Base-by-base conservation (phyloP, 2,329 filamentous ascomycete species). In the Ploettnerulaceae sp. region DNA sequence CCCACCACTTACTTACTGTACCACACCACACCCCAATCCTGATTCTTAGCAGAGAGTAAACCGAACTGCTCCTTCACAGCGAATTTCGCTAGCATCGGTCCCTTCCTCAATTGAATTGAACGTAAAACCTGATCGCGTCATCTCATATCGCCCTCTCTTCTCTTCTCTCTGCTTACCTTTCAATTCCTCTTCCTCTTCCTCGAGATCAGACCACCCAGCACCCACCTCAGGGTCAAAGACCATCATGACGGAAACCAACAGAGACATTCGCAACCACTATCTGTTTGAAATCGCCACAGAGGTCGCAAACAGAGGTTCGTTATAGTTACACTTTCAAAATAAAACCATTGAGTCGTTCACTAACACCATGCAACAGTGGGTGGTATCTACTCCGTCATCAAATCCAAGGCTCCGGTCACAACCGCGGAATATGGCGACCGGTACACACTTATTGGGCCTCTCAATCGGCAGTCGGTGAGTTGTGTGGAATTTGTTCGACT, bases 311-410 rank as follows among this genome's bases (percentile, higher is more conserved):
- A 82, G 93, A 77, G 88, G 88, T 91, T 76, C 58, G 74, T 67
- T 47, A 47, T n/a, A 8, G 7, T 8, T 8, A 9, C 26, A 29
- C 9, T n/a, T n/a, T n/a, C 47, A 44, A 21, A 48, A 41, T 51
- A 41, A 28, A 50, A 26, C 31, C 33, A 28, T 50, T 48, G 32
- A 20, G 34, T 21, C 18, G 14, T 35, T n/a, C 6, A 43, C 52
- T 60, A 35, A 58, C 39, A 2, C 20, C 4, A 5, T n/a, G n/a
- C n/a, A 17, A 26, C 32, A 94, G 93, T 98, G 52, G 93, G 93
- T 64, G 93, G 93, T 61, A 98, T 98, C 71, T 98, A 98, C 75
- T 97, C 91, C 12, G 93, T 98, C 57, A 83, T 98, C 70, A 98
- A 98, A 71, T 98, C 93, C 52, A 98, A 98, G 70, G 91, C 93